These are phyloP conservation scores for Nyctanthes arbortristis DNA, from an alignment of 257 asterid species.

Conservation along the genomic window DNA sequence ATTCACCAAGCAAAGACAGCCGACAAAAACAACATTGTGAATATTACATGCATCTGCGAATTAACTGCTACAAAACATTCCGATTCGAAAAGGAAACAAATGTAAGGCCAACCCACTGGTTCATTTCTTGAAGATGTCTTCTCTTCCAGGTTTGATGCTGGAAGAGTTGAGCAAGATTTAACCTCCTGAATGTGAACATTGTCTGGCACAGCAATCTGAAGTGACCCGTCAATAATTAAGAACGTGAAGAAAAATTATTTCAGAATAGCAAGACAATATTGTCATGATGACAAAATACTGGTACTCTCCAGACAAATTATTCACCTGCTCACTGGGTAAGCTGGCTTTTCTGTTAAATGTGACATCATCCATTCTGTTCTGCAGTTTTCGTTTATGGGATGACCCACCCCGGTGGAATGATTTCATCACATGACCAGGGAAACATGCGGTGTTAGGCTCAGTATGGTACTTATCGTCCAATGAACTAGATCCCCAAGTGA, in stretches of 20 bases:
- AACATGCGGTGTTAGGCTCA: conserved; percentile 45
- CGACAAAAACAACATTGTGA: neutral
- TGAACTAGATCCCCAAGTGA: conserved; percentile 68
- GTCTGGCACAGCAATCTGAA: conserved; percentile 54
- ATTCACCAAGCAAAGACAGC: neutral
- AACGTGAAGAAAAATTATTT: conserved; percentile 13
- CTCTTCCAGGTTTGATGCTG: conserved; percentile 31
- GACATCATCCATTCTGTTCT: conserved; percentile 37
- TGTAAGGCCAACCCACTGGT: conserved; percentile 46
- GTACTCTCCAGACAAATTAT: conserved; percentile 19
- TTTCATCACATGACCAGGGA: conserved; percentile 45
- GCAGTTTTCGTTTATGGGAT: conserved; percentile 38
- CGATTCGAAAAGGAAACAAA: conserved; percentile 7
- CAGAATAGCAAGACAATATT: conserved; percentile 17
- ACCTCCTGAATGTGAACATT: conserved; percentile 38
- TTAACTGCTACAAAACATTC: neutral
- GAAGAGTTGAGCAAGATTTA: conserved; percentile 31
- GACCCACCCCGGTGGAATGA: conserved; percentile 52
- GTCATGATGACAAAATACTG: conserved; percentile 6
- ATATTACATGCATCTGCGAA: neutral
- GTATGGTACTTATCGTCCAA: conserved; percentile 47
- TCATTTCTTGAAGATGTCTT: conserved; percentile 33
- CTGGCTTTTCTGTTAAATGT: conserved; percentile 48
- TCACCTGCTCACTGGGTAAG: conserved; percentile 50
- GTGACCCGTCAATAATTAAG: conserved; percentile 27